These are phyloP conservation scores for Verticillium longisporum DNA, from an alignment of 2,329 filamentous ascomycete species.

Conservation along the genomic window DNA sequence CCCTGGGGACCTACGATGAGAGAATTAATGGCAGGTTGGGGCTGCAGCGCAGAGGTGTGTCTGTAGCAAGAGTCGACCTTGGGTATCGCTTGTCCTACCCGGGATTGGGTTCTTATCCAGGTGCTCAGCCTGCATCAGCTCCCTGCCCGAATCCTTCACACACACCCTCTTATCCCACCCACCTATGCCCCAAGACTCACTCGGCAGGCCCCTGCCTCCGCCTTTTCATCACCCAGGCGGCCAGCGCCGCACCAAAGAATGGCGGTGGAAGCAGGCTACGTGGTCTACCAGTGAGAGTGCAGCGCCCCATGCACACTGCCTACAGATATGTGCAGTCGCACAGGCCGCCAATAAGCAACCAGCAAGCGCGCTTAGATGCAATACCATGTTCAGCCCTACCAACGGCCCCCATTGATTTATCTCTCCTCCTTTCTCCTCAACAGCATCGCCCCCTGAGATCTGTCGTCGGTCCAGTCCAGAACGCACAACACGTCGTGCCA, in stretches of 20 bases:
- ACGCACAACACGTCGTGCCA: background rate
- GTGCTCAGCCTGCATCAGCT: background rate
- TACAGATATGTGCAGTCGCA: background rate
- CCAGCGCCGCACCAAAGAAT: background rate
- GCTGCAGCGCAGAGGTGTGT: background rate
- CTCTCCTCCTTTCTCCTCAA: background rate
- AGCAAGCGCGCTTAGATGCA: background rate
- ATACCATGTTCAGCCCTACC: background rate
- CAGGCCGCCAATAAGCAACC: background rate
- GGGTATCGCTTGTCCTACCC: background rate
- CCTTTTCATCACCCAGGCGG: background rate
- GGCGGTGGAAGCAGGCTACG: background rate
- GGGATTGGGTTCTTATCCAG: background rate
- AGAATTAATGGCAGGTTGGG: background rate
- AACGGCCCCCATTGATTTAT: background rate
- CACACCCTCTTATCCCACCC: too few species aligned
- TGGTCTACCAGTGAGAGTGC: background rate
- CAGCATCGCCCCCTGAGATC: too few species aligned
- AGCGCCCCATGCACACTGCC: background rate
- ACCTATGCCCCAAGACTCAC: background rate
- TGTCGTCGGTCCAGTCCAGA: background rate
- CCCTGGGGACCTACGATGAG: background rate
- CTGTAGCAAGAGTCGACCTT: background rate
- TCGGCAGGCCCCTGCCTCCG: background rate
- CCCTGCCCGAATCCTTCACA: background rate